These are phyloP conservation scores for Xerocomus spinulosus DNA, from an alignment of 768 basidiomycete genomes.

Conservation along the genomic window DNA sequence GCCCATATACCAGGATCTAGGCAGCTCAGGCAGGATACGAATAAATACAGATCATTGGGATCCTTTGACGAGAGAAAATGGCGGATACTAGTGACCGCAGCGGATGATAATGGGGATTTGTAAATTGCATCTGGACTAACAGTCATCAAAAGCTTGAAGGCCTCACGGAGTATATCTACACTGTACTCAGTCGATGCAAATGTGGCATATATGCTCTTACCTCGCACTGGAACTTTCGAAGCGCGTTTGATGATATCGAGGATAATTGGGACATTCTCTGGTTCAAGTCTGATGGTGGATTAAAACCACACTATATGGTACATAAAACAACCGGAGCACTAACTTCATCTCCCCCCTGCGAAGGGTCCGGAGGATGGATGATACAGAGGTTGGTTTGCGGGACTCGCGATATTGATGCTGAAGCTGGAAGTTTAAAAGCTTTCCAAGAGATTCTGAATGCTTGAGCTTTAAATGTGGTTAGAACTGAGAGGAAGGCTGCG, in stretches of 20 bases:
- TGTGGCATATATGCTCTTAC: constrained; percentile 14
- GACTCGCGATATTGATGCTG: constrained; percentile 12
- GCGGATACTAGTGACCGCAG: constrained; percentile 46
- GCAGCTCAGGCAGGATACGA: constrained; percentile 58
- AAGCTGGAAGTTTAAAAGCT: constrained; percentile 21
- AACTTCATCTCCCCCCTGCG: constrained; percentile 21
- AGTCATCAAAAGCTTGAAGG: constrained; percentile 31
- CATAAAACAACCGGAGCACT: constrained; percentile 4
- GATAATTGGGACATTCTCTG: constrained; percentile 16
- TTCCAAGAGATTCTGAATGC: constrained; percentile 18
- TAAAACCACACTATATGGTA: not conserved
- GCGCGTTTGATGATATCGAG: constrained; percentile 24
- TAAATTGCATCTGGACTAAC: constrained; percentile 17
- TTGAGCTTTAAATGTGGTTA: constrained; percentile 19
- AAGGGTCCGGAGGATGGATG: constrained; percentile 22
- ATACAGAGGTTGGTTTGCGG: not conserved
- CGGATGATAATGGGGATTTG: constrained; percentile 13
- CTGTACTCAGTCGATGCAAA: constrained; percentile 14
- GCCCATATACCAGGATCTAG: constrained; percentile 64
- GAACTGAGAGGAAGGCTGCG: not conserved
- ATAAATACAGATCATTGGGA: constrained; percentile 60
- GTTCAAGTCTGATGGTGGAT: constrained; percentile 20
- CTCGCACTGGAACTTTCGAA: constrained; percentile 21
- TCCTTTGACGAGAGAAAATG: constrained; percentile 53
- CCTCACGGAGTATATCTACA: constrained; percentile 31